These are phyloP conservation scores for Tetrahymena malaccensis DNA, from an alignment of 73 alveolate species.

Conservation along the genomic window DNA sequence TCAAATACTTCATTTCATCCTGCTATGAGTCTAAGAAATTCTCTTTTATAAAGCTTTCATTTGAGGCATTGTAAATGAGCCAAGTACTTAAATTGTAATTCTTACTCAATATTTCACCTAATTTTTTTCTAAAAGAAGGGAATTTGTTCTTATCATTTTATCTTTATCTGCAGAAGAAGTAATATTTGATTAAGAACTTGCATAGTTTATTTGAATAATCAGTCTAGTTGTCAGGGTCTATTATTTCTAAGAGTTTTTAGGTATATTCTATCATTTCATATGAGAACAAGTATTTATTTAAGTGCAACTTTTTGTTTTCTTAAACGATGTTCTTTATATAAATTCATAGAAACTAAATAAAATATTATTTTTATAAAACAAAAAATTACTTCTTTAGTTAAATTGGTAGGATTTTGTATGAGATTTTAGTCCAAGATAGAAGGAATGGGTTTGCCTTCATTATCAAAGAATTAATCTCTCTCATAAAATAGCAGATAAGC, in stretches of 20 bases:
- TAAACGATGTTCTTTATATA: slow-evolving; percentile 11
- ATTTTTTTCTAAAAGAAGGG: background rate
- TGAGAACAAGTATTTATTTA: slow-evolving; percentile 17
- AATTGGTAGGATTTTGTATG: slow-evolving; percentile 1
- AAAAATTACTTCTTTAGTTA: slow-evolving; percentile 14
- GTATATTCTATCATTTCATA: slow-evolving; percentile 19
- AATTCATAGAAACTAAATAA: background rate
- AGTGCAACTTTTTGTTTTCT: slow-evolving; percentile 20
- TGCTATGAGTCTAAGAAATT: background rate
- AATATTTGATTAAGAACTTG: background rate
- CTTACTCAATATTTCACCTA: background rate
- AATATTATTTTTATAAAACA: background rate
- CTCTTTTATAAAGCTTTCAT: background rate
- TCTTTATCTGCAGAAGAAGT: background rate
- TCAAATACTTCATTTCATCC: background rate
- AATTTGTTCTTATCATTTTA: background rate
- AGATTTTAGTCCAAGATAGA: background rate
- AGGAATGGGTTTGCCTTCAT: slow-evolving; percentile 12
- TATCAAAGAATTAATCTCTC: slow-evolving; percentile 48
- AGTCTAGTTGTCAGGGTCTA: background rate
- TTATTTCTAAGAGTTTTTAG: background rate
- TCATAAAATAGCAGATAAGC: slow-evolving; percentile 94
- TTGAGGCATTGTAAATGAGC: background rate
- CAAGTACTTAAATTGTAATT: background rate
- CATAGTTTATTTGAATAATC: background rate